Base-by-base conservation (phyloP, 441 rosid genomes). In the Pelargonium citronellum region DNA sequence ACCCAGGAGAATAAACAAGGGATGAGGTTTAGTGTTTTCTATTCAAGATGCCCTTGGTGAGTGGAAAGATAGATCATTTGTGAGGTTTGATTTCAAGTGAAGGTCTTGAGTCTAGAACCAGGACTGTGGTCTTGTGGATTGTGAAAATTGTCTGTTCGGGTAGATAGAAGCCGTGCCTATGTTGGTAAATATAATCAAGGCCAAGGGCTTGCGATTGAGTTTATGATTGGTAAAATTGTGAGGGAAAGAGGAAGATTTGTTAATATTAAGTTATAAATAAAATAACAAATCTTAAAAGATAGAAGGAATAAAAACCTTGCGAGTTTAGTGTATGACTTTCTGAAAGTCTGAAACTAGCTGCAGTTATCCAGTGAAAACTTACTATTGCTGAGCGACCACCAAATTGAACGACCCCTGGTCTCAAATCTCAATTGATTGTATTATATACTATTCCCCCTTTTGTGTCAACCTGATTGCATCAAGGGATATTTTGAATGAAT, bases 41-140 rank as follows among this genome's bases (percentile, higher is more conserved):
- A 55, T 55, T 55, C 61, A 55, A 55, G 61, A 55, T 55, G 16
- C 61, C 61, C 61, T 3, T 55, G 17, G 61, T 55, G 61, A 20
- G 22, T 5, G 22, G 58, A 51, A 5, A 51, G 58, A 55, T 15
- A 55, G 61, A 16, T 55, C 22, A 16, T 6, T 55, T 55, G 22
- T 55, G 7, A 15, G 17, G 22, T 55, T 15, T 4, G 10, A 55
- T 55, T 55, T 55, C 17, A 55, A 55, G 19, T 55, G 61, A 55
- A 55, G 17, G 17, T 55, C 24, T 55, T 55, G 61, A 55, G 11
- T 55, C 19, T 55, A 16, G 10, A 16, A 55, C 6, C 24, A 22
- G 58, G n/a, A 49, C n/a, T 15, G 2, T 16, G 61, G 61, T 55
- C 15, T 55, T 55, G 61, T 55, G 13, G 61, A 55, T 55, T 55